Conservation (phyloP, 805 yeast species). For the Hanseniaspora clermontiae region DNA sequence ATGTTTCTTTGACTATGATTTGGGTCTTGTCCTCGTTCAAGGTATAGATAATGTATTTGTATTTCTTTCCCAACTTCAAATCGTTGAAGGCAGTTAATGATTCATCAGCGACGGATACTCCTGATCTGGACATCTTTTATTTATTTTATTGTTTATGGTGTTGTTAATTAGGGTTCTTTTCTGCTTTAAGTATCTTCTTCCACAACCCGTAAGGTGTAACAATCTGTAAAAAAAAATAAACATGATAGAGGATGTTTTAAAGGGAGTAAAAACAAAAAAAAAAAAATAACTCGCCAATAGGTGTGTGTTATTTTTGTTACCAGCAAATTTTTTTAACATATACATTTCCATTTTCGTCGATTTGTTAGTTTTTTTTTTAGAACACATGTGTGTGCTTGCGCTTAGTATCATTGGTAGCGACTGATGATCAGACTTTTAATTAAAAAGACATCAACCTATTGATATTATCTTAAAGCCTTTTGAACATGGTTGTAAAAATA, state of each 20-base stretch:
- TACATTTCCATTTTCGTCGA: no score
- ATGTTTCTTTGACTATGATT: conserved; percentile 79
- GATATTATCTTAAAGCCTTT: no score
- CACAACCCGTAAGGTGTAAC: no score
- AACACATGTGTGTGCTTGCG: no score
- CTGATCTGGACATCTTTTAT: conserved; percentile 20
- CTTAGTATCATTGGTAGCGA: no score
- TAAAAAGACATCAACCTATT: no score
- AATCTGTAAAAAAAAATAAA: no score
- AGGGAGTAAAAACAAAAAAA: not conserved
- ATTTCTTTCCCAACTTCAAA: conserved; percentile 83
- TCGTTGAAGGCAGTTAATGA: conserved; percentile 90
- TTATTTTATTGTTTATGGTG: not conserved
- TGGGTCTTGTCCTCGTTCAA: conserved; percentile 79
- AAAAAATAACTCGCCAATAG: not conserved
- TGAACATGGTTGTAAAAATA: no score
- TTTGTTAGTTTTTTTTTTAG: not conserved
- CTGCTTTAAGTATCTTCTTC: no score
- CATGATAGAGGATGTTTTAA: not conserved
- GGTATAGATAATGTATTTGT: conserved; percentile 68
- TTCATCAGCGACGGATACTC: conserved; percentile 81
- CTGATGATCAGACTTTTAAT: no score
- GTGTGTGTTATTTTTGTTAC: not conserved
- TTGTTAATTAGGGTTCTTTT: not conserved
- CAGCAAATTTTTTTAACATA: no score